phyloP scores from a whole-genome alignment of 768 basidiomycete species.

The Candolleomyces efflorescens region DNA sequence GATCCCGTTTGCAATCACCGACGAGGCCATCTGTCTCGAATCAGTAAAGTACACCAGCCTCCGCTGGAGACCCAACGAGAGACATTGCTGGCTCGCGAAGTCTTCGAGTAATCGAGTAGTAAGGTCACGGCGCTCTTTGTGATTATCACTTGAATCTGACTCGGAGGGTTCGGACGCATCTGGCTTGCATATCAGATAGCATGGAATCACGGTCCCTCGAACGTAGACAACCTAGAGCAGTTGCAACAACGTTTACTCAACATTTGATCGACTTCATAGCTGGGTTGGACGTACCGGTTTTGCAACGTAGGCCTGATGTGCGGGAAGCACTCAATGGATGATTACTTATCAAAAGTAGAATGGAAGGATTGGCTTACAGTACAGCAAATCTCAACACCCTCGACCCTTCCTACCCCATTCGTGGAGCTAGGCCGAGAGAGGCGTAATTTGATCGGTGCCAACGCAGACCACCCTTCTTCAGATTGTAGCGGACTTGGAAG shows the following conservation, averaged over 20 bases:
- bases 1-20: not conserved
- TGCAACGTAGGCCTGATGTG: not conserved
- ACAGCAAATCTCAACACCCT: not conserved
- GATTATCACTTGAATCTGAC: not conserved
- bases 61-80: not conserved
- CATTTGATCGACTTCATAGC: not conserved
- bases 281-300: not conserved
- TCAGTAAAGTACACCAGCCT: not conserved
- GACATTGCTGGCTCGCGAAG: not conserved
- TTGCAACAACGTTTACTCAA: not conserved
- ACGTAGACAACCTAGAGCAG: slow-evolving; percentile 19
- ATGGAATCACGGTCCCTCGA: slow-evolving; percentile 22
- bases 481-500: slow-evolving; percentile 16
- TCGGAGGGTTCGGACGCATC: not conserved
- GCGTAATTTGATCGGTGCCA: not conserved
- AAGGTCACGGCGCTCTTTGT: not conserved
- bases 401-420: not conserved
- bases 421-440: not conserved
- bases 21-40: not conserved
- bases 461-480: slow-evolving; percentile 19
- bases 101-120: not conserved
- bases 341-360: not conserved
- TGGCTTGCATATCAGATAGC: slow-evolving; percentile 11
- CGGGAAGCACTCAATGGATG: not conserved
- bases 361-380: not conserved